Evolutionary conservation across 2,329 filamentous ascomycete genomes (phyloP), one percentile per base, ranked within the genome.

Genomic region (Dactylellina haptotyla): DNA sequence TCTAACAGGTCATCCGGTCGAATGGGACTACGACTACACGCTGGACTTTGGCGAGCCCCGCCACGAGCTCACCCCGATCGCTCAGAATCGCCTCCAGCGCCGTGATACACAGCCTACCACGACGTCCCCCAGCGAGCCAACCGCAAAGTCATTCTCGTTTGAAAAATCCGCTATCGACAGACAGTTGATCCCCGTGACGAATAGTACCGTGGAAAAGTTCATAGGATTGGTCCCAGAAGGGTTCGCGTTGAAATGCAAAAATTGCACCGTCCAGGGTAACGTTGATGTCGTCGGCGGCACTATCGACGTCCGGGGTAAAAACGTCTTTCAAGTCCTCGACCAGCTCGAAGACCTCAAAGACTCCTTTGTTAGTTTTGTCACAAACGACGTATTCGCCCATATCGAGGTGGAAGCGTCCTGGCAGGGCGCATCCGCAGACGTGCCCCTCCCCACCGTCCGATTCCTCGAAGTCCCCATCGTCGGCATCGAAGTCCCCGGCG

Each of bases 311-410:
- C 14, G 14, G 43, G 25, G 26, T n/a, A 46, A 43, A 45, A 45
- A 16, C 28, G 32, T 6, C 1, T 37, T 50, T 2, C 14, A 46
- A 16, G 39, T 28, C 3, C 14, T 50, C 4, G 28, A 39, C 5
- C n/a, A 26, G 26, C 1, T 53, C 14, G 46, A 51, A 20, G 25
- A 54, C n/a, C 45, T 63, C 3, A 14, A 16, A 9, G 59, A 23
- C n/a, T 53, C 59, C 4, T 63, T 23, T 14, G 20, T 53, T 25
- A 3, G 54, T 14, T 9, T 63, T 16, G 37, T 54, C 12, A 16
- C 59, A 1, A 53, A 63, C 23, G 34, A 63, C 25, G 14, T 63
- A 6, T 63, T 63, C n/a, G 59, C 59, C 3, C 59, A 53, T 45
- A 43, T 63, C 32, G 59, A 63, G 25, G n/a, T 63, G 20, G 59